Evolutionary conservation across 1,284 basidiomycete species (phyloP), one percentile per base, ranked within the genome.

Genomic region (Pseudozyma pruni): DNA sequence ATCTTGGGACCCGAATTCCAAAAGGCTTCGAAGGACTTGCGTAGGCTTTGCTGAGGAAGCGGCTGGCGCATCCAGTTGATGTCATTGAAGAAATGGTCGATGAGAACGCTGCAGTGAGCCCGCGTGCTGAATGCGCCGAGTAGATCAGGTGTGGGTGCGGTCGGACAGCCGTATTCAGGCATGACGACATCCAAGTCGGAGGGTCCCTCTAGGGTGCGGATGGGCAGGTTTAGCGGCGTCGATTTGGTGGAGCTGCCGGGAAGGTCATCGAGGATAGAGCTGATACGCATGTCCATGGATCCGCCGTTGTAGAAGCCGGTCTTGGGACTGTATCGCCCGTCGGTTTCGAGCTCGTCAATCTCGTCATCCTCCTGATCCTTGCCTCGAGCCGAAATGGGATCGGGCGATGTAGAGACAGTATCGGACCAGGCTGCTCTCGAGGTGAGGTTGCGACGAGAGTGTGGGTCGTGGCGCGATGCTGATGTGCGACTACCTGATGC

Each of bases 61-160:
- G 72, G 74, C 44, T 76, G 75, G n/a, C 78, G 71, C 37, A 80
- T 58, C 78, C 78, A 80, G 43, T 78, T 80, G 62, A 76, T 67
- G 46, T 75, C 61, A 35, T 68, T 47, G 55, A 74, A 78, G 43
- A 63, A 80, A 25, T 78, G 76, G 38, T 75, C 67, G 34, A 77
- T 48, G 16, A 80, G 64, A 7, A 52, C 42, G 17, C 55, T 62
- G 52, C 63, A 69, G 16, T 73, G 56, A 2, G 61, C 59, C 8
- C 63, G 61, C 8, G 57, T 54, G 42, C 62, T 75, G 34, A 79
- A 59, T 2, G 70, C 64, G 2, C 71, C 52, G 8, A 74, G 47
- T 3, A 79, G 56, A 44, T 68, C 50, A 4, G 68, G 58, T 4
- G 68, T 64, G 23, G 63, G 54, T n/a, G 59, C 57, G 14, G 49